phyloP scores from a whole-genome alignment of 257 asterid species.

The Solanum okadae region DNA sequence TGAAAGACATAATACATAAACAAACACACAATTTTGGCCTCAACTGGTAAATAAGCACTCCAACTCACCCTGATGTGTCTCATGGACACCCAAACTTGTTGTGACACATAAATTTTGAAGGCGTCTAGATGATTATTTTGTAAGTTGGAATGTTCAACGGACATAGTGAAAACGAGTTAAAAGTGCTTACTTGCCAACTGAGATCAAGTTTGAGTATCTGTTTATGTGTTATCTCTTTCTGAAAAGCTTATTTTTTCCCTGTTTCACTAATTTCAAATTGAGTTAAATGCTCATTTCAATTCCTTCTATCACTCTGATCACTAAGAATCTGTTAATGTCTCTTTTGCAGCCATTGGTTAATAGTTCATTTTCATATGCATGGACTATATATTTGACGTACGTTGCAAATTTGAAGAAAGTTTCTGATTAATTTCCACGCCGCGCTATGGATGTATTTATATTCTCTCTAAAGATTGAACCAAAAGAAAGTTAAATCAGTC shows the following conservation, averaged over 20 bases:
- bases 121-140: too few relatives aligned
- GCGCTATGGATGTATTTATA: neutral
- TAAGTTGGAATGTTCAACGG: neutral
- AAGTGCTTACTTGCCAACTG: neutral
- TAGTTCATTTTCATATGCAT: conserved; percentile 65
- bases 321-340: neutral
- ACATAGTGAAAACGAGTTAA: neutral
- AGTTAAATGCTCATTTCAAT: neutral
- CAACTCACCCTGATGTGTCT: neutral
- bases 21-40: neutral
- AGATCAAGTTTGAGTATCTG: neutral
- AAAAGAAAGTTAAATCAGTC: neutral
- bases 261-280: neutral
- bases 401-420: conserved; percentile 79
- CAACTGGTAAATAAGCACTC: neutral
- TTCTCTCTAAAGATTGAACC: neutral
- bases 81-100: too few relatives aligned
- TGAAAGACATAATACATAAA: neutral
- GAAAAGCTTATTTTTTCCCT: neutral
- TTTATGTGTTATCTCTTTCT: neutral
- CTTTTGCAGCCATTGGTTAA: conserved; percentile 62
- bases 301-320: neutral
- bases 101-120: neutral
- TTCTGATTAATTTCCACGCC: conserved; percentile 15
- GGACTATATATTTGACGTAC: conserved; percentile 89